Evolutionary conservation across 2,329 filamentous ascomycete genomes (phyloP).

Genomic region (Paecilomyces dactylethromorphus): DNA sequence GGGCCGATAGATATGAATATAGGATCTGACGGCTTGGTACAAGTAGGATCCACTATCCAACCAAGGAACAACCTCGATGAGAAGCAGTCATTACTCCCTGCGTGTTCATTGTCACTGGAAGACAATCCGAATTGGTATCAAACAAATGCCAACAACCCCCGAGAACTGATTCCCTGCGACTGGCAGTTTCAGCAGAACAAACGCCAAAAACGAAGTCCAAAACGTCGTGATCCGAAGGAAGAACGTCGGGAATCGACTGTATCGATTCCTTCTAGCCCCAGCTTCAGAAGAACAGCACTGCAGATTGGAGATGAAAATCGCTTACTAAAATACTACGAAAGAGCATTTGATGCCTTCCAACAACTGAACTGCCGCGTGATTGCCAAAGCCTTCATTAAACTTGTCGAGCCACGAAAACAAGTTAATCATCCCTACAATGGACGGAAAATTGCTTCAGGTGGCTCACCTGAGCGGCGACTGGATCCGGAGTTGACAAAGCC

Average conservation of each 20-base stretch:
- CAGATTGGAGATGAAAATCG: constrained; percentile 19
- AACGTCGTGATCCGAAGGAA: constrained; percentile 2
- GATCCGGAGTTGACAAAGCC: constrained; percentile 37
- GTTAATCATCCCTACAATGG: constrained; percentile 41
- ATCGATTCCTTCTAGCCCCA: constrained; percentile 21
- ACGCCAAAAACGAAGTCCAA: constrained; percentile 6
- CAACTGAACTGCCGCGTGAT: constrained; percentile 37
- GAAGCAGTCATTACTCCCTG: constrained; percentile 3
- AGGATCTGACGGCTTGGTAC: background rate
- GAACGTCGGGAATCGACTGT: constrained; percentile 16
- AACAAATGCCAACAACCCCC: constrained; percentile 1
- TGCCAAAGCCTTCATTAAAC: constrained; percentile 37
- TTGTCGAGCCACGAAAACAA: constrained; percentile 39
- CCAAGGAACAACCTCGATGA: background rate
- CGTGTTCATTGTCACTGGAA: constrained; percentile 5
- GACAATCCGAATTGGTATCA: constrained; percentile 17
- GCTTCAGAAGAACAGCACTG: constrained; percentile 14
- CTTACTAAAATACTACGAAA: constrained; percentile 28
- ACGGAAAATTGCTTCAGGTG: constrained; percentile 14
- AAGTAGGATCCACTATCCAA: constrained; percentile 1
- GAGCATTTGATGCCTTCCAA: constrained; percentile 33
- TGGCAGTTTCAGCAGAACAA: constrained; percentile 9
- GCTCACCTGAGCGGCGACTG: constrained; percentile 17
- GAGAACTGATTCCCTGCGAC: constrained; percentile 7
- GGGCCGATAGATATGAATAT: background rate